Percentiles rank a stretch among this genome's conserved stretches.
phyloP scores from a whole-genome alignment of 768 basidiomycete genomes.

The Sistotremastrum suecicum region DNA sequence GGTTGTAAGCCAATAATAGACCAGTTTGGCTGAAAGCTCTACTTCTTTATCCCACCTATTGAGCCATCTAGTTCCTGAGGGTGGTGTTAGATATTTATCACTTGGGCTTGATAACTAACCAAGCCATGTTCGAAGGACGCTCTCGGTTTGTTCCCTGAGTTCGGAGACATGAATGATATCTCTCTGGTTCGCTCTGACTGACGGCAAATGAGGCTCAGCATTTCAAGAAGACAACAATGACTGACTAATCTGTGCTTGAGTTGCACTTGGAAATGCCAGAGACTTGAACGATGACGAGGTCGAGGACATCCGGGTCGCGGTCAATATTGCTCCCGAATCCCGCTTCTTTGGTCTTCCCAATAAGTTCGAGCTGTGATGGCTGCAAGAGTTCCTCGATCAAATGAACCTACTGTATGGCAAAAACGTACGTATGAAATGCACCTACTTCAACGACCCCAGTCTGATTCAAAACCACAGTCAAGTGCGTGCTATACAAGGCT shows the following conservation, averaged over 20 bases:
- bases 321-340: no score
- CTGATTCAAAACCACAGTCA: not conserved
- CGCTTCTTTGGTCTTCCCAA: no score
- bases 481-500: constrained; percentile 2
- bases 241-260: constrained; percentile 81
- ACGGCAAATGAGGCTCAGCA: constrained; percentile 5
- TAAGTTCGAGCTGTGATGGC: constrained; percentile 10
- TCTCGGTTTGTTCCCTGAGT: constrained; percentile 62
- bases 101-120: constrained; percentile 28
- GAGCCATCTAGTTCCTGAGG: constrained; percentile 64
- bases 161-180: constrained; percentile 66
- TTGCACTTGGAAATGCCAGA: constrained; percentile 54
- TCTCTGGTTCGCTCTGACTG: constrained; percentile 77
- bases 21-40: constrained; percentile 48
- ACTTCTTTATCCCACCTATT: constrained; percentile 72
- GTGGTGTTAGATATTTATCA: not conserved
- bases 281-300: constrained; percentile 11
- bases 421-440: constrained; percentile 38
- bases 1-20: constrained; percentile 63
- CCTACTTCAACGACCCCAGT: not conserved
- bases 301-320: not conserved
- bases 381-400: constrained; percentile 20
- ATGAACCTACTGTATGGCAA: constrained; percentile 58
- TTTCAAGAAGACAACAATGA: constrained; percentile 5
- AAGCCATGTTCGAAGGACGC: constrained; percentile 60